phyloP scores from a whole-genome alignment of 495 filamentous ascomycete species.

The Neurospora sp. region DNA sequence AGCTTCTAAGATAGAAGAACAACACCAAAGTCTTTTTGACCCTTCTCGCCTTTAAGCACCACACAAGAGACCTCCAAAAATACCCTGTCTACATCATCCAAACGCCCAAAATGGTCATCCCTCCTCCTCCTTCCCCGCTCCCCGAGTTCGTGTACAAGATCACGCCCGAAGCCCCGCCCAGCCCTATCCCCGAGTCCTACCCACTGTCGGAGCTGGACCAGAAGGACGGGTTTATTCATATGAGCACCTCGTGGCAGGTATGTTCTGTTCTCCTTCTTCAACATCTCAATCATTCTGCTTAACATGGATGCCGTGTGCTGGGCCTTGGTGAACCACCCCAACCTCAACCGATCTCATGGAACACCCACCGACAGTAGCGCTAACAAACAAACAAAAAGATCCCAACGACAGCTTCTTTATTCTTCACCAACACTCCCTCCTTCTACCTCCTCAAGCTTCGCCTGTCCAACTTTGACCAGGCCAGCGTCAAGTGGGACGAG shows the following conservation, averaged over 20 bases:
- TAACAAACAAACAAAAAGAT: constrained; percentile 18
- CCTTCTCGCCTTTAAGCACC: too few relatives aligned
- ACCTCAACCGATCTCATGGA: too few relatives aligned
- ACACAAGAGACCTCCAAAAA: too few relatives aligned
- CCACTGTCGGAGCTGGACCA: constrained; percentile 41
- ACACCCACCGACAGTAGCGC: background rate
- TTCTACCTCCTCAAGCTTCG: constrained; percentile 36
- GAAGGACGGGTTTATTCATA: constrained; percentile 43
- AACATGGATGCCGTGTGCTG: too few relatives aligned
- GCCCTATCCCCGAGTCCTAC: constrained; percentile 36
- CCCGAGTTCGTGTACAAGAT: constrained; percentile 44
- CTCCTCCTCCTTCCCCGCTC: constrained; percentile 21
- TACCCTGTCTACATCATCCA: background rate
- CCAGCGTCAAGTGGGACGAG: constrained; percentile 34
- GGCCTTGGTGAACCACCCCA: too few relatives aligned
- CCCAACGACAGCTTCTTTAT: constrained; percentile 37
- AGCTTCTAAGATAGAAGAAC: too few relatives aligned
- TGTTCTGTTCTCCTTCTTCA: constrained; percentile 2
- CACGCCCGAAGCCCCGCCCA: constrained; percentile 30
- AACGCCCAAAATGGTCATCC: constrained; percentile 1
- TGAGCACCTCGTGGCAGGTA: constrained; percentile 39
- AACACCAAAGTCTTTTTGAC: too few relatives aligned
- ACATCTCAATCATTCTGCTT: background rate
- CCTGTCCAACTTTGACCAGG: constrained; percentile 13
- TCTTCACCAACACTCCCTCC: constrained; percentile 25